phyloP scores from a whole-genome alignment of 2,329 filamentous ascomycete genomes.

The Rutstroemia sp. region DNA sequence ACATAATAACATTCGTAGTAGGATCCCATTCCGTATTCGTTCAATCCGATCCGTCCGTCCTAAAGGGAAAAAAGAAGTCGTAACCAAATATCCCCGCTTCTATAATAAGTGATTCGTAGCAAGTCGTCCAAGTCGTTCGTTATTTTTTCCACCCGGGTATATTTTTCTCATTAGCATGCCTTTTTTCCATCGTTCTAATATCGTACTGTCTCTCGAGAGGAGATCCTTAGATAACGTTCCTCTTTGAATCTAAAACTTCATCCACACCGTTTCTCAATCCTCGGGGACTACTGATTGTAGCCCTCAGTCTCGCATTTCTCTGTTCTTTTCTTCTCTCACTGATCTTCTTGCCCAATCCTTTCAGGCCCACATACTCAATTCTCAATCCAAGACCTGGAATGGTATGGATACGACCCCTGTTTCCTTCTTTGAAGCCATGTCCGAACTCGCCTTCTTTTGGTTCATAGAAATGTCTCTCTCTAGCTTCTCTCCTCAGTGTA shows the following conservation, averaged over 20 bases:
- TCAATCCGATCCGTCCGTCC: too few species aligned
- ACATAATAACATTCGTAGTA: too few species aligned
- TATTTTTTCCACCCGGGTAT: not conserved
- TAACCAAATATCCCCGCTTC: constrained; percentile 19
- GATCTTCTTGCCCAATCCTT: constrained; percentile 46
- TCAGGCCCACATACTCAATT: constrained; percentile 42
- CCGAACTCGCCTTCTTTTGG: constrained; percentile 19
- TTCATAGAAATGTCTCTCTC: constrained; percentile 12
- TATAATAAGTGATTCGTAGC: constrained; percentile 11
- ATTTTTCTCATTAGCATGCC: not conserved
- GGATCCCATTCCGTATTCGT: too few species aligned
- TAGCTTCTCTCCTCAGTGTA: constrained; percentile 18
- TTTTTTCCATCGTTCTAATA: not conserved
- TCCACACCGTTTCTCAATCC: constrained; percentile 29
- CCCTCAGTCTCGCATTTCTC: constrained; percentile 48
- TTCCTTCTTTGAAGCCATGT: constrained; percentile 26
- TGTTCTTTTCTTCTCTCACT: constrained; percentile 54
- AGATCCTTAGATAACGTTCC: constrained; percentile 1
- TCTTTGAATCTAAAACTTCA: constrained; percentile 22
- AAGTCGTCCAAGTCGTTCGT: too few species aligned
- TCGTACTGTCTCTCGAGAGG: too few species aligned
- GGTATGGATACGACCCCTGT: constrained; percentile 22
- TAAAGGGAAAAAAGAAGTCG: too few species aligned
- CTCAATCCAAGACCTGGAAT: constrained; percentile 34
- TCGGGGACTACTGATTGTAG: constrained; percentile 52